Conservation (phyloP, 352 stramenopile genomes). For the Detonula confervacea region DNA sequence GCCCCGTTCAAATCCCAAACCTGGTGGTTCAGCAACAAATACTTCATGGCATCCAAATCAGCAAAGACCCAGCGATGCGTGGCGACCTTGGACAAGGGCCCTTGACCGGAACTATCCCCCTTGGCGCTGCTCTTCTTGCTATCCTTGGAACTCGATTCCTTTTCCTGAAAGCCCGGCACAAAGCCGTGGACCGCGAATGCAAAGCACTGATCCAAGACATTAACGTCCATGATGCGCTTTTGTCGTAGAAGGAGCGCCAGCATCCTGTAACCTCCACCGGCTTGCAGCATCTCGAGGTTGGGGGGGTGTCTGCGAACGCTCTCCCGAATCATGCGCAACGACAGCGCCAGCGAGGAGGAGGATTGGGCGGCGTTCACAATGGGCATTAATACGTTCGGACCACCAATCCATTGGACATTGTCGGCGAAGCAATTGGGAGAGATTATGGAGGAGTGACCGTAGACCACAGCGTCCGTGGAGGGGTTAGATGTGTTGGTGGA, state of each 20-base stretch:
- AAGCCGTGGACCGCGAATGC: slow-evolving; percentile 85
- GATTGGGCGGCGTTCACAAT: slow-evolving; percentile 79
- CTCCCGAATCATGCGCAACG: slow-evolving; percentile 78
- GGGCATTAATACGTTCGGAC: slow-evolving; percentile 81
- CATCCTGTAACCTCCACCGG: slow-evolving; percentile 79
- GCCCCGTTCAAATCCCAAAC: slow-evolving; percentile 83
- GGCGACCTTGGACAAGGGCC: slow-evolving; percentile 41
- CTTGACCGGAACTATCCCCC: slow-evolving; percentile 28
- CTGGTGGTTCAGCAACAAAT: slow-evolving; percentile 86
- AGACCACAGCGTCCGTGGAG: slow-evolving; percentile 79
- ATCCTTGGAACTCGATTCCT: slow-evolving; percentile 21
- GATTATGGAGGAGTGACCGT: slow-evolving; percentile 76
- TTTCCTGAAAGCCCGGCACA: slow-evolving; percentile 59
- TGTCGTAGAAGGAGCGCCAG: slow-evolving; percentile 80
- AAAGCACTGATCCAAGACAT: slow-evolving; percentile 85
- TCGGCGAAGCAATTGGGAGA: slow-evolving; percentile 82
- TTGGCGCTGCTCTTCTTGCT: slow-evolving; percentile 42
- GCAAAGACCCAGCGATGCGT: slow-evolving; percentile 81
- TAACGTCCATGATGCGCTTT: slow-evolving; percentile 82
- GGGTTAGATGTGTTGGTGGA: slow-evolving; percentile 42
- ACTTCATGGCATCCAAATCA: slow-evolving; percentile 87
- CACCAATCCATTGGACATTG: slow-evolving; percentile 84
- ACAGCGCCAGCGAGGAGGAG: slow-evolving; percentile 68
- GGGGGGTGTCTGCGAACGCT: slow-evolving; percentile 76
- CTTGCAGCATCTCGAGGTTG: slow-evolving; percentile 85